These are phyloP conservation scores for Sporobolomyces roseus DNA, from an alignment of 768 basidiomycete species.

Conservation along the genomic window DNA sequence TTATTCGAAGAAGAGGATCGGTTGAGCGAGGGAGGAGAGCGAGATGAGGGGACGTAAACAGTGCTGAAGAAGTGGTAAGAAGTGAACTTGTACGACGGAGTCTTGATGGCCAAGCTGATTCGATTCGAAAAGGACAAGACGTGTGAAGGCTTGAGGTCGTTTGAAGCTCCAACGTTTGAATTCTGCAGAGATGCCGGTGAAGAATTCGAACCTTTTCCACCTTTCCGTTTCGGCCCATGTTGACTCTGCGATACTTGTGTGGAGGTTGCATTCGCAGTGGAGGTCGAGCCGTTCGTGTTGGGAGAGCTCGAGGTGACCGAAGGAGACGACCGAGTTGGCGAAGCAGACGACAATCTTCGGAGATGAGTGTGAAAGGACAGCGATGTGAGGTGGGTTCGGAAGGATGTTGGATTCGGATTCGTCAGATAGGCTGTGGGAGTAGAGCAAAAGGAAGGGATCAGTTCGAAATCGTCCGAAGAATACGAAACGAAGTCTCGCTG, in stretches of 20 bases:
- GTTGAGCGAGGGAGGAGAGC: background rate
- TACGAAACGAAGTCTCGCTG: too few species aligned
- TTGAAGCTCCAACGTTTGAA: slow-evolving; percentile 28
- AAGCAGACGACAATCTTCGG: slow-evolving; percentile 30
- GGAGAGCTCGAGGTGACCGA: slow-evolving; percentile 13
- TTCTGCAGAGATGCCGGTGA: background rate
- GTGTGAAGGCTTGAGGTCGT: slow-evolving; percentile 39
- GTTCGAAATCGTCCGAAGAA: too few species aligned
- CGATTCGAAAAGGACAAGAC: slow-evolving; percentile 74
- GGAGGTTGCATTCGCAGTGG: background rate
- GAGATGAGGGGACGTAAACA: slow-evolving; percentile 62
- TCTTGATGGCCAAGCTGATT: slow-evolving; percentile 85
- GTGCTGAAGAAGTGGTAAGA: slow-evolving; percentile 82
- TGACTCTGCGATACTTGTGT: too few species aligned
- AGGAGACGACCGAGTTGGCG: background rate
- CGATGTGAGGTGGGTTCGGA: slow-evolving; percentile 92
- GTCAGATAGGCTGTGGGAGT: slow-evolving; percentile 75
- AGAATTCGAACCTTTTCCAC: slow-evolving; percentile 1
- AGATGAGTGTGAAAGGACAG: slow-evolving; percentile 70
- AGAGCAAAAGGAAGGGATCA: background rate
- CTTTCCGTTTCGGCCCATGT: background rate
- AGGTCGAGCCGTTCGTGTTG: background rate
- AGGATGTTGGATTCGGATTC: slow-evolving; percentile 89
- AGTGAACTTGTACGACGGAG: slow-evolving; percentile 81
- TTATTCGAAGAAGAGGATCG: background rate